Conservation (phyloP, 179 eudicot genomes). For the Silene noctiflora region DNA sequence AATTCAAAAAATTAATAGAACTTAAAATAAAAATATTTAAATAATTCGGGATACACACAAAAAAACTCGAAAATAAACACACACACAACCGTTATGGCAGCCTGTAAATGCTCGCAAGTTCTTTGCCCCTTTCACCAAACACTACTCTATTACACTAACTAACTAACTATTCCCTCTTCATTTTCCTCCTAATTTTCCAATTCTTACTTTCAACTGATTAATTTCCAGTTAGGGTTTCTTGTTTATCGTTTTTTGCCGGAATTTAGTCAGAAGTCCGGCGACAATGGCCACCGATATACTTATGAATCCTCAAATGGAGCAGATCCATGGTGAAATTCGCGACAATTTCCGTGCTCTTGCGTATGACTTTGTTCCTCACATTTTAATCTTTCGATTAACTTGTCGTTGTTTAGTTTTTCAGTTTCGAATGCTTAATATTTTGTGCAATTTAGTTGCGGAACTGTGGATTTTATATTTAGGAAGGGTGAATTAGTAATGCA, state of each 20-base stretch:
- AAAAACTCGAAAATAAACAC: too few species aligned
- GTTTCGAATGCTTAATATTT: too few species aligned
- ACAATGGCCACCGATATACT: conserved; percentile 64
- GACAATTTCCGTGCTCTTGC: conserved; percentile 87
- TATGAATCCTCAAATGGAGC: conserved; percentile 96
- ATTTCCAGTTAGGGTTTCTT: conserved; percentile 20
- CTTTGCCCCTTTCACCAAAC: neutral
- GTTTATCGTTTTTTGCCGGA: neutral
- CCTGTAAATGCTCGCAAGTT: neutral
- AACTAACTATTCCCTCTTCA: neutral
- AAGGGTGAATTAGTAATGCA: too few species aligned
- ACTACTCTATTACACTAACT: neutral
- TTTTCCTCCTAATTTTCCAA: neutral
- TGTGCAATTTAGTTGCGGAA: too few species aligned
- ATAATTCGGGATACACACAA: too few species aligned
- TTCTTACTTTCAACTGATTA: neutral
- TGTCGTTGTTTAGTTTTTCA: neutral
- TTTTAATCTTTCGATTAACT: neutral
- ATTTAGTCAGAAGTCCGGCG: conserved; percentile 25
- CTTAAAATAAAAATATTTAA: too few species aligned
- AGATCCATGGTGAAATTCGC: conserved; percentile 94
- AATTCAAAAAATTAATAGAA: too few species aligned
- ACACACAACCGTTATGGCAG: too few species aligned
- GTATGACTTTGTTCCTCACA: conserved; percentile 31
- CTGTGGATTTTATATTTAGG: too few species aligned